These are phyloP conservation scores for Colletotrichum kahawae DNA, from an alignment of 2,329 filamentous ascomycete species.

Conservation along the genomic window DNA sequence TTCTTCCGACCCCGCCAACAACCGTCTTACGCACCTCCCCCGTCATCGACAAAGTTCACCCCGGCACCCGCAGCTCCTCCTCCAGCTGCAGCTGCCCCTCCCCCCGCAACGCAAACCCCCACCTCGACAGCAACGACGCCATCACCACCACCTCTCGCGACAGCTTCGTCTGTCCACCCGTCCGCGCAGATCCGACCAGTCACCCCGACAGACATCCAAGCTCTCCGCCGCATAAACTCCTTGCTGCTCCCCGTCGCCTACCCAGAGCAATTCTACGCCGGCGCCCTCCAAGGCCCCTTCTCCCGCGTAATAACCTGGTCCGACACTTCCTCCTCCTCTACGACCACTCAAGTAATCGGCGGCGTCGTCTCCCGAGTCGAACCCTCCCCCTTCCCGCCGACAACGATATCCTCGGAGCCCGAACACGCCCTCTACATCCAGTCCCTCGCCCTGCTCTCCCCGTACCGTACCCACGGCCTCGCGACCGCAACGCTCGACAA, in stretches of 20 bases:
- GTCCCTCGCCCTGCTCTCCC: conserved; percentile 66
- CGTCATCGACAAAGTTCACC: conserved; percentile 37
- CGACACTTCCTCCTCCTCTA: conserved; percentile 35
- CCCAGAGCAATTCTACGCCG: conserved; percentile 68
- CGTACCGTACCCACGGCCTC: conserved; percentile 65
- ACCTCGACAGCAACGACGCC: conserved; percentile 34
- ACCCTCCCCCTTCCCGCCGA: conserved; percentile 37
- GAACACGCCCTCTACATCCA: conserved; percentile 66
- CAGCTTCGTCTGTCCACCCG: conserved; percentile 39
- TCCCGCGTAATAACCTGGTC: conserved; percentile 66
- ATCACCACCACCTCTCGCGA: conserved; percentile 31
- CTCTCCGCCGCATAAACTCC: conserved; percentile 68
- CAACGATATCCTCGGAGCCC: conserved; percentile 28
- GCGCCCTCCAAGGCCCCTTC: conserved; percentile 55
- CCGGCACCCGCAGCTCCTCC: conserved; percentile 31
- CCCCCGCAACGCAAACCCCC: conserved; percentile 36
- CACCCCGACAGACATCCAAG: conserved; percentile 55
- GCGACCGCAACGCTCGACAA: conserved; percentile 62
- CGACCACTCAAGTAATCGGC: conserved; percentile 54
- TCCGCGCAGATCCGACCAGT: conserved; percentile 60
- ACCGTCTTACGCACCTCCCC: conserved; percentile 49
- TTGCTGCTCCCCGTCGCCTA: conserved; percentile 69
- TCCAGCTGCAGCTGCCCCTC: conserved; percentile 24
- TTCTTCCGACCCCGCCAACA: conserved; percentile 60
- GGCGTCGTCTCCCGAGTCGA: conserved; percentile 69